Evolutionary conservation across 1,139 yeast species (phyloP), one percentile per base, ranked within the genome.

Genomic region (Geotrichum phurueaensis): DNA sequence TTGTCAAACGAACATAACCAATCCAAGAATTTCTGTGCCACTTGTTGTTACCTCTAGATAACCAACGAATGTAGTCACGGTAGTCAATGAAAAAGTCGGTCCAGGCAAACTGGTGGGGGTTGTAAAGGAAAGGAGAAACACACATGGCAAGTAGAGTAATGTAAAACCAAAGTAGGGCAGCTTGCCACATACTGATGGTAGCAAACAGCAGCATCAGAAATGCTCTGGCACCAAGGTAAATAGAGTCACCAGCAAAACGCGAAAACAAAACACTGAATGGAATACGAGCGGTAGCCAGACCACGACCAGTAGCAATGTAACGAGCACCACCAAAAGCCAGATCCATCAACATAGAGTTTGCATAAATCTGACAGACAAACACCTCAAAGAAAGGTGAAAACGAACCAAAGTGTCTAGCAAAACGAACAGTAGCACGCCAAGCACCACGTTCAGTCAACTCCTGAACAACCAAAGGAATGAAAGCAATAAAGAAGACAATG

Each of bases 11-110:
- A 66, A 92, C 89, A 76, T 91, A 94, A 66, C 98, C 99, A 75
- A 95, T 92, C 99, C 99, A 94, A 18, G 99, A 95, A 81, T 94
- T 94, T 81, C 96, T 88, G 79, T 95, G 99, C 94, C 97, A 94
- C 77, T 92, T 90, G 72, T 95, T 87, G 80, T 95, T 95, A 84
- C 99, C 99, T 80, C 99, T 89, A 36, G 97, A 89, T 76, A 94
- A 80, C 99, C 99, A 94, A 80, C 99, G 87, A 73, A 95, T 89
- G 78, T 85, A 94, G 76, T 94, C 99, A 78, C 99, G 89, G 85
- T 95, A 94, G 76, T 94, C 99, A 77, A 94, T 88, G 78, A 95
- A 94, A 84, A 89, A 95, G 78, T 94, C 99, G 75, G 91, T 96
- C 96, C 97, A 91, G 62, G 99, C 89, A 76, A 95, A 94, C 80